Conservation (phyloP, 768 basidiomycete genomes). For the Suillus subalutaceus region DNA sequence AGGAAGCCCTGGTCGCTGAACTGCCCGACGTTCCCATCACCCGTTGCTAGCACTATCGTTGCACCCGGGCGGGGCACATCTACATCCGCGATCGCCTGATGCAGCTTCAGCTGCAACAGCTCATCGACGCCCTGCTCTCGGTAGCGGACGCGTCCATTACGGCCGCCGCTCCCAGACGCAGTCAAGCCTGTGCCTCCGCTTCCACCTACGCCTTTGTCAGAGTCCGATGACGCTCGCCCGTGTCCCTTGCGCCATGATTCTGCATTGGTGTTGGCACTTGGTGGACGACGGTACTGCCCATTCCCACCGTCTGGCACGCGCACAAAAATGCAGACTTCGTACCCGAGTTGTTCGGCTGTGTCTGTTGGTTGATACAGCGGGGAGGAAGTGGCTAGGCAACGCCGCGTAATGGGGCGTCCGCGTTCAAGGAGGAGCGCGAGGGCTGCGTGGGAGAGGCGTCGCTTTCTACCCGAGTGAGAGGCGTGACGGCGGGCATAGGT, state of each 20-base stretch:
- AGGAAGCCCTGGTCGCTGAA: slow-evolving; percentile 94
- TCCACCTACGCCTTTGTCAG: slow-evolving; percentile 32
- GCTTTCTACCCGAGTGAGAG: slow-evolving; percentile 39
- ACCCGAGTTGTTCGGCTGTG: slow-evolving; percentile 69
- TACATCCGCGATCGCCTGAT: slow-evolving; percentile 77
- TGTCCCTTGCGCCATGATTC: slow-evolving; percentile 26
- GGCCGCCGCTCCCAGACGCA: slow-evolving; percentile 18
- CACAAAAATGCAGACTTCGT: slow-evolving; percentile 70
- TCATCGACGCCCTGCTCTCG: slow-evolving; percentile 97
- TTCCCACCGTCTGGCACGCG: slow-evolving; percentile 72
- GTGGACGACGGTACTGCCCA: slow-evolving; percentile 53
- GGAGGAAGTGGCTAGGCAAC: slow-evolving; percentile 79
- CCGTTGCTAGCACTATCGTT: slow-evolving; percentile 91
- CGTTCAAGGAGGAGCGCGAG: slow-evolving; percentile 80
- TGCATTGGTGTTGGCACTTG: slow-evolving; percentile 4
- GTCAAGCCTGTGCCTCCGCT: slow-evolving; percentile 19
- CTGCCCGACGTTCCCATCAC: slow-evolving; percentile 90
- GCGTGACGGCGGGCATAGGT: slow-evolving; percentile 63
- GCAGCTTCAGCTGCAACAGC: slow-evolving; percentile 88
- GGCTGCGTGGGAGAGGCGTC: slow-evolving; percentile 75
- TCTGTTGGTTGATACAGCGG: slow-evolving; percentile 86
- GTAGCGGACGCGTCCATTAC: slow-evolving; percentile 53
- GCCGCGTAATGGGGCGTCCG: slow-evolving; percentile 72
- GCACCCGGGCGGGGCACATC: slow-evolving; percentile 66
- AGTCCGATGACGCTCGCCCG: slow-evolving; percentile 18